Evolutionary conservation across 1,139 yeast species (phyloP).

Genomic region (Candida glucosophila): DNA sequence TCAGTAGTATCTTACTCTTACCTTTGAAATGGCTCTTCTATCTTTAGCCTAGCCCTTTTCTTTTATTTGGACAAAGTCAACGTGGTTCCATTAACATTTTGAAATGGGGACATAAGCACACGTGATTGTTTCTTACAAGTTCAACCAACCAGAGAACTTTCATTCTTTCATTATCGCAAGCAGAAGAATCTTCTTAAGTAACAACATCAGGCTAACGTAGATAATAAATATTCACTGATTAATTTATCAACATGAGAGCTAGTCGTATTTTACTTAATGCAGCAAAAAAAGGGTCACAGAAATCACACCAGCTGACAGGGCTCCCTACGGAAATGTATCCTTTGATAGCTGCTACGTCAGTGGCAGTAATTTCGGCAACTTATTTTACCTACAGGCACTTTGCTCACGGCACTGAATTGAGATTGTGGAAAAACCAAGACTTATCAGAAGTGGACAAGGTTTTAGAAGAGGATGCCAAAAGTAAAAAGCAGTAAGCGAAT

Average conservation of each 20-base stretch:
- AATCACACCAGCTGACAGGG: conserved; percentile 16
- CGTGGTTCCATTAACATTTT: no score
- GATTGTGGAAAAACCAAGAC: conserved; percentile 63
- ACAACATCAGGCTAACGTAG: no score
- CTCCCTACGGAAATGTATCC: conserved; percentile 77
- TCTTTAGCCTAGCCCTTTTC: no score
- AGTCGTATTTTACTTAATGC: conserved; percentile 45
- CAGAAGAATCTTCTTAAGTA: no score
- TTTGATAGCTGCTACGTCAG: conserved; percentile 51
- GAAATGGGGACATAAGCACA: no score
- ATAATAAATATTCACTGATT: no score
- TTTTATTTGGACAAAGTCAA: no score
- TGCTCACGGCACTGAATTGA: conserved; percentile 55
- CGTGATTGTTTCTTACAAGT: no score
- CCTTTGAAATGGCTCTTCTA: no score
- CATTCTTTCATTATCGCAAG: no score
- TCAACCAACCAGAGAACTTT: no score
- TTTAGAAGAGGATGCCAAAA: conserved; percentile 39
- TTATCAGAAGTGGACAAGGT: conserved; percentile 50
- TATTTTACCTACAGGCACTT: conserved; percentile 71
- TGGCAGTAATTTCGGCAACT: conserved; percentile 56
- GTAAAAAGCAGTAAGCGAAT: conserved; percentile 17
- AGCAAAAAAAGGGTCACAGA: conserved; percentile 22
- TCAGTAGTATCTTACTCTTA: no score
- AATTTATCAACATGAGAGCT: conserved; percentile 40